Base-by-base conservation (phyloP, 1,284 basidiomycete species). In the Naganishia sp. region DNA sequence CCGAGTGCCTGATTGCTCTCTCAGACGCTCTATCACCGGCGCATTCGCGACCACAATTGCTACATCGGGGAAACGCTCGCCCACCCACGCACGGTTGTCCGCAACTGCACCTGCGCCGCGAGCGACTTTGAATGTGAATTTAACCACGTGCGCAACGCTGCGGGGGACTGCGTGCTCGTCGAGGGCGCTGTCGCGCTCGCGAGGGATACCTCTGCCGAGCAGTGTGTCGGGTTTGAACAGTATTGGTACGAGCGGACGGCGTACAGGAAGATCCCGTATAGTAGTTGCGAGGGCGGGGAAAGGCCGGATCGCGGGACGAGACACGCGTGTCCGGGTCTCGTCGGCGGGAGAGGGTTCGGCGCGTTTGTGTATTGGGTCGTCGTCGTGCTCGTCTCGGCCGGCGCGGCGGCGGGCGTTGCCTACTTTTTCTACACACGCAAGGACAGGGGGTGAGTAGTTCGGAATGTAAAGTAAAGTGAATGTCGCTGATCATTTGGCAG, bases 91-190 rank as follows among this genome's bases (percentile, higher is more conserved):
- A 84, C 81, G 43, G 75, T 90, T 25, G 84, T 88, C 33, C 80
- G 84, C 63, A 88, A 89, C 69, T 97, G 94, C 75, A 79, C 84
- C 1, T 97, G 94, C 73, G 80, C 81, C 0, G 72, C 78, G 11
- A 81, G 83, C 0, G 94, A 97, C 80, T 97, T 96, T 77, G 94
- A 97, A 81, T 97, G 94, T 74, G 94, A 96, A 82, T 97, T 93
- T 83, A 96, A 96, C 77, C 82, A 93, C 74, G 82, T 85, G 67
- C 87, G 88, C 69, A 84, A 93, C 70, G 77, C 76, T 0, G 81
- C 82, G 5, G 89, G 86, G 64, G 81, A 88, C 50, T 96, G 94
- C 74, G 88, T 90, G 0, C 84, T 92, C 18, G 85, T 87, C 1
- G 78, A 85, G 2, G 90, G 89, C 16, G 88, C 86, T 0, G 77